These are phyloP conservation scores for Saposhnikovia divaricata DNA, from an alignment of 129 eudicot genomes.

Conservation along the genomic window DNA sequence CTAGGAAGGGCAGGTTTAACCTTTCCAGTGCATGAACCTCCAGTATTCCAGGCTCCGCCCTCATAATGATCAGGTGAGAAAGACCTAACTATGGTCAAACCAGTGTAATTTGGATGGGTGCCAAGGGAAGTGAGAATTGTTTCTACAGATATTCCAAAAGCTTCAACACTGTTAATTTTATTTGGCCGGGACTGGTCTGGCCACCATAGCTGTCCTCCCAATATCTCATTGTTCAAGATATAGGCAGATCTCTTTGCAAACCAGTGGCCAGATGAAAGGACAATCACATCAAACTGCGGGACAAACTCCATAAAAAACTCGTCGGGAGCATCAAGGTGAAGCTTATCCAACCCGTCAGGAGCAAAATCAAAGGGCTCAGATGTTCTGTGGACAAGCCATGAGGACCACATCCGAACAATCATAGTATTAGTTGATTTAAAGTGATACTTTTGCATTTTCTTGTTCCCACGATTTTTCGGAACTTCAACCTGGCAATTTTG, in stretches of 20 bases:
- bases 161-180: conserved; percentile 57
- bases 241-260: conserved; percentile 72
- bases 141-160: conserved; percentile 69
- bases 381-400: conserved; percentile 85
- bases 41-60: conserved; percentile 93
- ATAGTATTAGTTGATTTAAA: conserved; percentile 67
- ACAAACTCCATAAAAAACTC: conserved; percentile 45
- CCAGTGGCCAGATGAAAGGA: conserved; percentile 96
- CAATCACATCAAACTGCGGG: conserved; percentile 53
- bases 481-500: conserved; percentile 49
- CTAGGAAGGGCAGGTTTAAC: conserved; percentile 47
- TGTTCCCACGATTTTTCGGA: conserved; percentile 72
- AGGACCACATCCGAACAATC: conserved; percentile 85
- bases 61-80: conserved; percentile 94
- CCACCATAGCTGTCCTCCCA: conserved; percentile 89
- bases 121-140: conserved; percentile 63
- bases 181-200: conserved; percentile 40
- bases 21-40: conserved; percentile 95
- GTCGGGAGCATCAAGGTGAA: conserved; percentile 80
- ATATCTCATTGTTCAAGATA: conserved; percentile 69
- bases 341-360: conserved; percentile 61
- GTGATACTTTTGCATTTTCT: conserved; percentile 68
- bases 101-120: conserved; percentile 58
- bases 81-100: conserved; percentile 63
- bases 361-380: conserved; percentile 52